Base-by-base conservation (phyloP, 441 rosid species). In the Capsella rubella region DNA sequence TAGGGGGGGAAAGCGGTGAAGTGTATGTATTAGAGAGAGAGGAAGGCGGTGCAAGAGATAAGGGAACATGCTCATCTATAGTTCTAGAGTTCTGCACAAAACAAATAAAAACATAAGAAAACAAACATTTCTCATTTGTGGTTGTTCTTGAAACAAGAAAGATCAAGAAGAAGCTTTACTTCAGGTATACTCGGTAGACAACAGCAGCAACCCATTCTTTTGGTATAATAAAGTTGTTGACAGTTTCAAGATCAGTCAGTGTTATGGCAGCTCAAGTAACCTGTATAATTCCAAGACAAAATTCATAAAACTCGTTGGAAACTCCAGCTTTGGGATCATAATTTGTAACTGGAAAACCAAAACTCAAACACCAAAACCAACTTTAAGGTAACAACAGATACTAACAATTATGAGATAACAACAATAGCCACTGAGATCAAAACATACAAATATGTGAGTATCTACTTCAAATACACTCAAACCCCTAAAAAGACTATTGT, bases 161-260 rank as follows among this genome's bases (percentile, higher is more conserved):
- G 34, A 70, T 21, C 71, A 69, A 27, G 72, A 69, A 75, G 42
- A 72, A 39, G 62, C 16, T 78, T 78, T 49, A 89, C 95, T 56
- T 82, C 90, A 69, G 82, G 73, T 59, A 81, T 82, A 66, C 73
- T 79, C 13, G 86, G 76, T 73, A 87, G 74, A 91, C 94, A 85
- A 68, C 97, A 93, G 77, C 99, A 92, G 71, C 93, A 91, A 70
- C 87, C 91, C 97, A 92, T 90, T 74, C 61, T 72, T 45, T 21
- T 65, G 35, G 49, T 46, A 10, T 15, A 5, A 1, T 46, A 6
- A 6, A 46, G 25, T 2, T n/a, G 3, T 47, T 0, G 52, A 54
- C 3, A 46, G 34, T 7, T 49, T n/a, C 0, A 28, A 51, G 68
- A 75, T 34, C 56, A 59, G 46, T 54, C 50, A 51, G 29, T 34